Base-by-base conservation (phyloP, 495 filamentous ascomycete species). In the Apodospora peruviana region DNA sequence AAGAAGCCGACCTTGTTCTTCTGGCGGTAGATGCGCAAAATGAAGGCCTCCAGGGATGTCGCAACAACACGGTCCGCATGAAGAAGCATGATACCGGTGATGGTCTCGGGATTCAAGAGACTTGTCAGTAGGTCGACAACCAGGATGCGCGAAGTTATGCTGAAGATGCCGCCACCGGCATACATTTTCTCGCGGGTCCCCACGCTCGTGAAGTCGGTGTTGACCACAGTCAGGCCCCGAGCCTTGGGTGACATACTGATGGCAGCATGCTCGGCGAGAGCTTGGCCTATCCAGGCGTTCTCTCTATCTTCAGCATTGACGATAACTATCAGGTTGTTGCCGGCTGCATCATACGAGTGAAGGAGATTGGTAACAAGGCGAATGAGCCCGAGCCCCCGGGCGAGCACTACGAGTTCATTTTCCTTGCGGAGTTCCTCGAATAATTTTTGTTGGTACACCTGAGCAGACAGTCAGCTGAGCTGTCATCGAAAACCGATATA, bases 341-440 rank as follows among this genome's bases (percentile, higher is more conserved):
- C 93, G 5, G 90, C 89, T 2, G 89, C 91, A 76, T 98, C 93
- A 69, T 95, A 95, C 18, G 90, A 89, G 64, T 98, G 94, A 27
- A 98, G 81, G 8, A 98, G 80, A 62, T 96, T 97, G 14, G 90
- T 94, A 50, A 96, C 80, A 16, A 97, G 72, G 41, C 88, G 88
- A 45, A 96, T 78, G 16, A 97, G 83, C 45, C 93, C 93, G 16
- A 97, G 82, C 56, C 93, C 93, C 45, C 91, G 87, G 2, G 91
- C 91, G 32, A 96, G 77, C 35, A 97, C 74, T 57, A 96, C 83
- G 53, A 97, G 83, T 68, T 91, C 87, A 87, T 98, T 93, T 69
- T 96, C 88, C 43, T 81, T 71, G 49, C 88, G 84, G 50, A 95
- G 82, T 77, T 91, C 86, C 70, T 86, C 84, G 72, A 95, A 96